Conservation (phyloP, 2,329 filamentous ascomycete genomes). For the Ophiostoma sp. region DNA sequence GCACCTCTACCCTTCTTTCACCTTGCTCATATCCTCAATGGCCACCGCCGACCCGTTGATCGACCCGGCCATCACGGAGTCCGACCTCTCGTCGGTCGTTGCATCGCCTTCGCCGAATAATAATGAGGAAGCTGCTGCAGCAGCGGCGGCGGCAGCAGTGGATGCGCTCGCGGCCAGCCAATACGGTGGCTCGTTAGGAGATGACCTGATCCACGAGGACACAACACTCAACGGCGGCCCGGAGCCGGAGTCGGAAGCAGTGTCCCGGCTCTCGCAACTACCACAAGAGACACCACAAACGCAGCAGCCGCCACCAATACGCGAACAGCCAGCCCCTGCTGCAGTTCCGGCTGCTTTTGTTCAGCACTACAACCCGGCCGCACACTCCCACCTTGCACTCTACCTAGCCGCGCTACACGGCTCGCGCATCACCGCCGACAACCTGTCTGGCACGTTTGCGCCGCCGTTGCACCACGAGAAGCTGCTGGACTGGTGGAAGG, state of each 20-base stretch:
- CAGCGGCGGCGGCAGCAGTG: not conserved
- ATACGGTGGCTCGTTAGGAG: not conserved
- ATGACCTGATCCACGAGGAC: not conserved
- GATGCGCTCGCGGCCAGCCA: not conserved
- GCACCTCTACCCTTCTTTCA: not conserved
- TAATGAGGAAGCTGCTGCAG: not conserved
- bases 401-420: conserved; percentile 55
- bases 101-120: not conserved
- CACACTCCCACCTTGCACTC: conserved; percentile 48
- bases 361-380: conserved; percentile 38
- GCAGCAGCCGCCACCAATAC: not conserved
- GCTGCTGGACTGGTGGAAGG: conserved; percentile 54
- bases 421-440: conserved; percentile 53
- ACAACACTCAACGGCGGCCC: not conserved
- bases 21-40: not conserved
- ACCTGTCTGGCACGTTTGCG: conserved; percentile 53
- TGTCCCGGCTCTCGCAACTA: not conserved
- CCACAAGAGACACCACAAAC: not conserved
- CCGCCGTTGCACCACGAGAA: conserved; percentile 53
- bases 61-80: conserved; percentile 19
- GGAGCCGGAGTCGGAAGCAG: not conserved
- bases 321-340: not conserved
- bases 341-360: conserved; percentile 14
- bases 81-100: conserved; percentile 2
- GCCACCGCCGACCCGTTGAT: conserved; percentile 15